Evolutionary conservation across 441 rosid species (phyloP).

Genomic region (Raphanus hybrid): DNA sequence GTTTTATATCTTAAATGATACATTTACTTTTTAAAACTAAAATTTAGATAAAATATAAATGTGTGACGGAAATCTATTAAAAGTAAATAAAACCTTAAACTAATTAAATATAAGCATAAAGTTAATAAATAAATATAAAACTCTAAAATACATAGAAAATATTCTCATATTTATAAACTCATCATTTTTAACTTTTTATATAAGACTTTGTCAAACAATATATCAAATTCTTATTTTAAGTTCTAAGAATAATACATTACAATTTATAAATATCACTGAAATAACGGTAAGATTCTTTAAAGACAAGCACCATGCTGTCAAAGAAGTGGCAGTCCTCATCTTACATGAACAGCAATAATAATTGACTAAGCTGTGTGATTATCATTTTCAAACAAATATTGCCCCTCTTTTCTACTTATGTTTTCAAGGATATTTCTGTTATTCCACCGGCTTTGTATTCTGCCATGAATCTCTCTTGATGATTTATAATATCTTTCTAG

Average conservation of each 20-base stretch:
- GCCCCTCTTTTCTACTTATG: neutral
- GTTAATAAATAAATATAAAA: neutral
- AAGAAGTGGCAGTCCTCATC: neutral
- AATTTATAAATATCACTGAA: neutral
- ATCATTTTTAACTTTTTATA: neutral
- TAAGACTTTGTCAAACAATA: neutral
- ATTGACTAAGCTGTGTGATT: neutral
- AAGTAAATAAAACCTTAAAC: neutral
- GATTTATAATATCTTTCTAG: neutral
- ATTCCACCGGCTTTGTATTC: neutral
- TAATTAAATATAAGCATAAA: neutral
- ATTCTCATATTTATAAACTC: neutral
- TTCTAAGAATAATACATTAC: neutral
- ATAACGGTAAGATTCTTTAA: neutral
- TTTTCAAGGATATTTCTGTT: neutral
- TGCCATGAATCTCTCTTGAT: constrained; percentile 2
- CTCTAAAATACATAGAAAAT: neutral
- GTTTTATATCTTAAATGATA: neutral
- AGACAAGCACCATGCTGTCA: neutral
- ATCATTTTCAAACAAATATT: neutral
- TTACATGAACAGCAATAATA: neutral
- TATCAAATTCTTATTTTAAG: neutral
- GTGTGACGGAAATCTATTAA: neutral
- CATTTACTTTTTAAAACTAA: neutral
- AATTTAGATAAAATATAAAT: neutral